Base-by-base conservation (phyloP, 1,139 yeast species). In the Blastobotrys malaysiensis region DNA sequence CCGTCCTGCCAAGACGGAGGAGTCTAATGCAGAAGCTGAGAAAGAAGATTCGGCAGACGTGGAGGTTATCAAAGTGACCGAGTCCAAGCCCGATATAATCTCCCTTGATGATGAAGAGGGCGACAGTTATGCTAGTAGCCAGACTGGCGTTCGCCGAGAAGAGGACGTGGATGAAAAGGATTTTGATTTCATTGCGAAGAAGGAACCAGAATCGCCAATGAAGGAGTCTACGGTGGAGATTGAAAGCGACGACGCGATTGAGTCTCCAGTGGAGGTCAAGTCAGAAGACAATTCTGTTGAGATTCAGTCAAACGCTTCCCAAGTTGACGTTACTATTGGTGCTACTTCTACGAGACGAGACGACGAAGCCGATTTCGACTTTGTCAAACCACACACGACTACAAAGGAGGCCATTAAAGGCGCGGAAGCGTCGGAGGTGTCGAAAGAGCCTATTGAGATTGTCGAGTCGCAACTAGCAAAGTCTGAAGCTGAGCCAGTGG, bases 1-100 rank as follows among this genome's bases (percentile, higher is more conserved):
- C 7, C 36, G 52, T 14, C 52, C 54, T 13, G 52, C 44, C n/a
- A 21, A 46, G 9, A 21, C 18, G 24, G 24, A 22, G 7, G 7
- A 22, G 24, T 22, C 24, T 7, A 22, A 22, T 19, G 44, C n/a
- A n/a, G n/a, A 46, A 36, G 48, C 50, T 11, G 39, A 31, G 3
- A 31, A 31, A n/a, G 39, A 31, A 13, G 14, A 11, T 13, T 31
- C 39, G 11, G 39, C 39, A 2, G 39, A 31, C 3, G 6, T 31
- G 39, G 39, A 31, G 39, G 39, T 31, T 31, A 31, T 31, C 16
- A 16, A 31, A 3, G 16, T 31, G 16, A 31, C 14, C 3, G 39
- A n/a, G 39, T n/a, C 39, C 16, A 31, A 31, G 16, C 39, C 5
- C 2, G 39, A 31, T 13, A 16, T 31, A 3, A 31, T 31, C 14